Evolutionary conservation across 2,329 filamentous ascomycete species (phyloP).

Genomic region (Alternaria gaisen): DNA sequence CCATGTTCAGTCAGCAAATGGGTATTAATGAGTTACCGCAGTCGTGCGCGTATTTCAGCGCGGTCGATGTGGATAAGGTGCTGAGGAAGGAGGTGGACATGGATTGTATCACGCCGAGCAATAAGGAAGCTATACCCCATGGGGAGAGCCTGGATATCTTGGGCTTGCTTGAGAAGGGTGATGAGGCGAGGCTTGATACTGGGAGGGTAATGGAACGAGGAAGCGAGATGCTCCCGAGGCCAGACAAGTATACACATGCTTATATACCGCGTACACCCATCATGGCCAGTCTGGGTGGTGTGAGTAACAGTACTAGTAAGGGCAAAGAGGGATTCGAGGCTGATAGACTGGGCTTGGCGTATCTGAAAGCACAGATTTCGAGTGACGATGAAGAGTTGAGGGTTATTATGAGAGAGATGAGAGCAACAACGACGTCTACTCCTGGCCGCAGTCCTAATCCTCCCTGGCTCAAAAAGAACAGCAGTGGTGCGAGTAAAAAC

Average conservation of each 20-base stretch:
- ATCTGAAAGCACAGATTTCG: conserved; percentile 86
- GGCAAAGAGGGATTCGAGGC: neutral
- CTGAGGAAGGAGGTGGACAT: conserved; percentile 98
- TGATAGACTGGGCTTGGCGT: conserved; percentile 55
- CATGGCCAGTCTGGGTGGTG: conserved; percentile 70
- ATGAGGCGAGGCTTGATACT: conserved; percentile 73
- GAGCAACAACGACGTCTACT: neutral
- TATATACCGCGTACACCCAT: conserved; percentile 80
- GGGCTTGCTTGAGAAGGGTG: conserved; percentile 77
- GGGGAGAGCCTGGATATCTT: conserved; percentile 88
- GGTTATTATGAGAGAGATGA: conserved; percentile 21
- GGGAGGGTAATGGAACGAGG: conserved; percentile 58
- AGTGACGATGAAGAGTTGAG: conserved; percentile 76
- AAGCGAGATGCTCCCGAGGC: conserved; percentile 42
- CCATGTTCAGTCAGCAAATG: conserved; percentile 97
- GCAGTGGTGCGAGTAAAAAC: no score
- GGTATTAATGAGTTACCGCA: conserved; percentile 96
- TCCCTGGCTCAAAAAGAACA: no score
- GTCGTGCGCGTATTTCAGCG: conserved; percentile 97
- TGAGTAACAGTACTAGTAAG: no score
- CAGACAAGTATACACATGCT: conserved; percentile 69
- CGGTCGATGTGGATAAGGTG: conserved; percentile 93
- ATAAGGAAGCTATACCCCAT: conserved; percentile 77
- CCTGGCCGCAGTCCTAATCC: no score
- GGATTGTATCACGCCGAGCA: conserved; percentile 93